Conservation (phyloP, 2,329 filamentous ascomycete species). For the Aspergillus pseudotamarii region DNA sequence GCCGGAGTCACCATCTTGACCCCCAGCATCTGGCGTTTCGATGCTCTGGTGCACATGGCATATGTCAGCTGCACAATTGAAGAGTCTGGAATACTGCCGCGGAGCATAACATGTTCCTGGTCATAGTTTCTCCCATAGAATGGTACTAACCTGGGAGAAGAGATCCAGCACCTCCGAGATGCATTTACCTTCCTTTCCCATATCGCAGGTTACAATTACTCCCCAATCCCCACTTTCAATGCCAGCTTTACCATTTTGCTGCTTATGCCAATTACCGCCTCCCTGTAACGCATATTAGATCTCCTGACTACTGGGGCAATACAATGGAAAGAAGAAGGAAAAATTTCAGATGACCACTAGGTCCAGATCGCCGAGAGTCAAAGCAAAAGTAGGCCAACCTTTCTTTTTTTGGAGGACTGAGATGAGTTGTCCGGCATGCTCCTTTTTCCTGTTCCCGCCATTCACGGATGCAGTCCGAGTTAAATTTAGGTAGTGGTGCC, state of each 20-base stretch:
- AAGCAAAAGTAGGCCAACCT: conserved; percentile 27
- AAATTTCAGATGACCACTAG: neutral
- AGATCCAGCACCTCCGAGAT: conserved; percentile 60
- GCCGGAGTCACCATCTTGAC: conserved; percentile 31
- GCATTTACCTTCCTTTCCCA: conserved; percentile 63
- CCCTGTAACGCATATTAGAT: conserved; percentile 26
- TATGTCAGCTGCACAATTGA: conserved; percentile 11
- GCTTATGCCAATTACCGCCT: conserved; percentile 34
- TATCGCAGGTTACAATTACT: conserved; percentile 66
- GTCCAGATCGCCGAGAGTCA: neutral
- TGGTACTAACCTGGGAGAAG: conserved; percentile 55
- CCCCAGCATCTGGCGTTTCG: conserved; percentile 19
- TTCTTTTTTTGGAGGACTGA: conserved; percentile 35
- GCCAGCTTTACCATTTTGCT: conserved; percentile 24
- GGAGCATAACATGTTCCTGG: neutral
- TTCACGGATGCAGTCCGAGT: conserved; percentile 14
- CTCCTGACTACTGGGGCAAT: neutral
- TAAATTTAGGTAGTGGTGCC: neutral
- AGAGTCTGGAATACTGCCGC: neutral
- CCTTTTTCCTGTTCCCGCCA: conserved; percentile 35
- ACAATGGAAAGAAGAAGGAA: neutral
- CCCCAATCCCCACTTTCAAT: conserved; percentile 58
- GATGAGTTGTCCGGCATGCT: conserved; percentile 30
- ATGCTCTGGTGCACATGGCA: conserved; percentile 18
- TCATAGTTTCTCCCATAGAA: neutral